Evolutionary conservation across 192 early-diverging fungal species (phyloP), one percentile per base, ranked within the genome.

Genomic region (Umbelopsis ramanniana): DNA sequence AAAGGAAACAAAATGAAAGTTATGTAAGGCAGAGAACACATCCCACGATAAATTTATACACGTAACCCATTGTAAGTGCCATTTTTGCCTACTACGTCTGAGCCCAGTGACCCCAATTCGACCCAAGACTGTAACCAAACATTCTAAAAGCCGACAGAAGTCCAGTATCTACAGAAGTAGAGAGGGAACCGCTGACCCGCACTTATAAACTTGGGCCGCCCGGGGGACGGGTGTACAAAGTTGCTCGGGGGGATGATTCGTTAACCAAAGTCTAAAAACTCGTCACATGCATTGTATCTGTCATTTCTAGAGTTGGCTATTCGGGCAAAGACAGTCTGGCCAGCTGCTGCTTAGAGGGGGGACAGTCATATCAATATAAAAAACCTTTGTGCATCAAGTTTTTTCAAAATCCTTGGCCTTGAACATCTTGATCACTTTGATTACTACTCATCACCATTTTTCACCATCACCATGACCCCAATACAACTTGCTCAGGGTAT

Each of bases 251-350:
- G 57, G 26, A 22, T 11, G 40, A 43, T 50, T 50, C 48, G 48
- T 50, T 8, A 1, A 63, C 57, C 40, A 43, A 12, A 19, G 8
- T 7, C 19, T 29, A 29, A 63, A 35, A 19, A 3, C 57, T 63
- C 26, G 57, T 63, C 57, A 63, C 57, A 63, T 63, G 57, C 57
- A 63, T 14, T 17, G 26, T 37, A 63, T 29, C 57, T 63, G 57
- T 63, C 57, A 63, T 63, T 63, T 21, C 40, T 43, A 43, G 11
- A 43, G 40, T 43, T 43, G 40, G 40, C 40, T 43, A 43, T 43
- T 43, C 40, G 11, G 40, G 40, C 40, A 43, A 43, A 43, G 40
- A 6, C 40, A 43, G 11, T 43, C 11, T 43, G 6, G 40, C 40
- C 40, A 43, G 40, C 40, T 12, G 40, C 11, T 43, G 40, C 40